Percentiles rank a stretch among this genome's conserved stretches.
Evolutionary conservation across 306 rosid species (phyloP).

Genomic region (Cucurbita ficifolia): DNA sequence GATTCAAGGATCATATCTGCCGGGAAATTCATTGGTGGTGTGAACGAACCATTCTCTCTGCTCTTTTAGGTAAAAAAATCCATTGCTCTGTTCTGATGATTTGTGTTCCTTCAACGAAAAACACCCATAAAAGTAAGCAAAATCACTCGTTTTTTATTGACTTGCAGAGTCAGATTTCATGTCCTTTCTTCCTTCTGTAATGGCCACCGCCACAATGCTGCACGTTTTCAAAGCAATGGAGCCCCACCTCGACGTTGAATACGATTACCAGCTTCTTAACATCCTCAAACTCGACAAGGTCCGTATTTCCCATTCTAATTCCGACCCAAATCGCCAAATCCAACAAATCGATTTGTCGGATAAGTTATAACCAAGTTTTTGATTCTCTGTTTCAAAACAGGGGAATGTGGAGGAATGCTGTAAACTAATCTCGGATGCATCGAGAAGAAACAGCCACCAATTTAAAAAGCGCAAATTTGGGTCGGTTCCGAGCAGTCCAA

Average conservation of each 20-base stretch:
- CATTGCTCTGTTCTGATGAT: not conserved
- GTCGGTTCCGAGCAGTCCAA: slow-evolving; percentile 57
- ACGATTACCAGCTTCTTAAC: slow-evolving; percentile 37
- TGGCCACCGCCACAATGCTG: slow-evolving; percentile 75
- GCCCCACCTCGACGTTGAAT: slow-evolving; percentile 35
- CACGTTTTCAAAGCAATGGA: slow-evolving; percentile 51
- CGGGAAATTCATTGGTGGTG: slow-evolving; percentile 51
- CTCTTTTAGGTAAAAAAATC: slow-evolving; percentile 33
- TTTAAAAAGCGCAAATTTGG: slow-evolving; percentile 54
- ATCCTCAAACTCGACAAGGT: slow-evolving; percentile 71
- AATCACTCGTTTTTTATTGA: not conserved
- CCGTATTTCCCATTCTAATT: not conserved
- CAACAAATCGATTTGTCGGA: not conserved
- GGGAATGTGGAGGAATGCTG: slow-evolving; percentile 57
- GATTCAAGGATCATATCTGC: slow-evolving; percentile 42
- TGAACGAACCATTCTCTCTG: slow-evolving; percentile 33
- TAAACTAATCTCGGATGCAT: slow-evolving; percentile 28
- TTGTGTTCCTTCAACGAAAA: not conserved
- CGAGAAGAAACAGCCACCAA: slow-evolving; percentile 9
- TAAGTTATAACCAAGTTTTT: not conserved
- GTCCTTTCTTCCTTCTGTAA: slow-evolving; percentile 55
- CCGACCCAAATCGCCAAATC: not conserved
- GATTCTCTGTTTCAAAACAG: slow-evolving; percentile 15
- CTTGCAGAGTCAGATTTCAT: slow-evolving; percentile 45
- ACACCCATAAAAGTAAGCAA: not conserved